Base-by-base conservation (phyloP, 108 stramenopile species). In the Nannochloropsis salina region DNA sequence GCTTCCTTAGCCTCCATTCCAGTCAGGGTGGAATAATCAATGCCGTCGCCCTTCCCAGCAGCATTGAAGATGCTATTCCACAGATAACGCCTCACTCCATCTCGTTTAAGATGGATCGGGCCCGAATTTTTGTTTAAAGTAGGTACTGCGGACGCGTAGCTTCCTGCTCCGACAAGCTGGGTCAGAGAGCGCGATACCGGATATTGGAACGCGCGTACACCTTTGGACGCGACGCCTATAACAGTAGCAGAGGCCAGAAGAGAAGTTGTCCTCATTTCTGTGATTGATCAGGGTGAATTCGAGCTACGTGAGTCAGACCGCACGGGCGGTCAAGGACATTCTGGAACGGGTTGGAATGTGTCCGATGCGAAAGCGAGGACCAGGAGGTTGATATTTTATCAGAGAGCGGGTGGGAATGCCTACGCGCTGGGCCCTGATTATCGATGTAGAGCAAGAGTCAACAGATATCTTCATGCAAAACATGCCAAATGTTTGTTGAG, bases 51-150 rank as follows among this genome's bases (percentile, higher is more conserved):
- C 61, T 74, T 74, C 6, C 61, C 61, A 15, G 61, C 61, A n/a
- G 61, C 61, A 74, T n/a, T n/a, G 3, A 74, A 74, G n/a, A 74
- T 74, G 61, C 61, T 74, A n/a, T 74, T 74, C 61, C 61, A 74
- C 61, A 74, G n/a, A n/a, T 74, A n/a, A 4, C 61, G 61, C 61
- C n/a, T 74, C 61, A 74, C 61, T n/a, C 61, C 61, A n/a, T 74
- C 61, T n/a, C 61, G 61, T n/a, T 15, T 6, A n/a, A 8, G 15
- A 6, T n/a, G 3, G 61, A 74, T n/a, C 61, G 61, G 61, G 61
- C 61, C 61, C 15, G 61, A 74, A n/a, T 15, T 31, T 31, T 31
- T 31, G 31, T 31, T 31, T 31, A 31, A 31, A 31, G 31, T 31
- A 31, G 31, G 31, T 31, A 31, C 31, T 1, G 31, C 31, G 31